Evolutionary conservation across 176 grass and related monocot species (phyloP).

Genomic region (Aegilops bicornis): DNA sequence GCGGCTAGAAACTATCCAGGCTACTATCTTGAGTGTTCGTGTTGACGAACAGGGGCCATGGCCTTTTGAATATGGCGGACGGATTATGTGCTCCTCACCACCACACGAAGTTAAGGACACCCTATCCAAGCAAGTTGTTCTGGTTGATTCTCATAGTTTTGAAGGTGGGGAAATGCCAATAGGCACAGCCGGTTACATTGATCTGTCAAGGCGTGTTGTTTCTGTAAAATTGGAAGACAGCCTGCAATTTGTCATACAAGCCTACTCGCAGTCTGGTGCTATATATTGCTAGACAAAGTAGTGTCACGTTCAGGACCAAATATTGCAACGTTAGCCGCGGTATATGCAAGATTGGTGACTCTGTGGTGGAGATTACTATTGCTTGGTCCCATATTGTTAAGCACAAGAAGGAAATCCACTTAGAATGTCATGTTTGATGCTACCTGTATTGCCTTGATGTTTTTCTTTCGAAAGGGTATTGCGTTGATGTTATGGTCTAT

Average conservation of each 20-base stretch:
- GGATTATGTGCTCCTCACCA: background rate
- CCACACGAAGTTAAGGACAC: background rate
- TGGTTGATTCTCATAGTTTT: background rate
- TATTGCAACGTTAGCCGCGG: too few relatives aligned
- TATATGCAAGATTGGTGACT: too few relatives aligned
- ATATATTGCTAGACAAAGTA: too few relatives aligned
- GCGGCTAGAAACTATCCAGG: background rate
- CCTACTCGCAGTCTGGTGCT: background rate
- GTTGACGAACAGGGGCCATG: background rate
- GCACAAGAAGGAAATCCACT: too few relatives aligned
- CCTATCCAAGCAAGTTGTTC: background rate
- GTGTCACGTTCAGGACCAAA: too few relatives aligned
- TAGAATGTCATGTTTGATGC: too few relatives aligned
- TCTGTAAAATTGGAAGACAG: background rate
- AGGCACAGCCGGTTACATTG: background rate
- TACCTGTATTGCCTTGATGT: too few relatives aligned
- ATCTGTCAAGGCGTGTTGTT: background rate
- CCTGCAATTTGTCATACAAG: background rate
- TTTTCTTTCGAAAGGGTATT: too few relatives aligned
- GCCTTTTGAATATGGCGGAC: background rate
- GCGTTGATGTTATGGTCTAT: too few relatives aligned
- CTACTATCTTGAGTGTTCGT: background rate
- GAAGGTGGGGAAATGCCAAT: background rate
- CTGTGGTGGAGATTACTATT: too few relatives aligned
- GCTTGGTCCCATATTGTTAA: too few relatives aligned